These are phyloP conservation scores for Colletotrichum gloeosporioides DNA, from an alignment of 2,329 filamentous ascomycete species.

Conservation along the genomic window DNA sequence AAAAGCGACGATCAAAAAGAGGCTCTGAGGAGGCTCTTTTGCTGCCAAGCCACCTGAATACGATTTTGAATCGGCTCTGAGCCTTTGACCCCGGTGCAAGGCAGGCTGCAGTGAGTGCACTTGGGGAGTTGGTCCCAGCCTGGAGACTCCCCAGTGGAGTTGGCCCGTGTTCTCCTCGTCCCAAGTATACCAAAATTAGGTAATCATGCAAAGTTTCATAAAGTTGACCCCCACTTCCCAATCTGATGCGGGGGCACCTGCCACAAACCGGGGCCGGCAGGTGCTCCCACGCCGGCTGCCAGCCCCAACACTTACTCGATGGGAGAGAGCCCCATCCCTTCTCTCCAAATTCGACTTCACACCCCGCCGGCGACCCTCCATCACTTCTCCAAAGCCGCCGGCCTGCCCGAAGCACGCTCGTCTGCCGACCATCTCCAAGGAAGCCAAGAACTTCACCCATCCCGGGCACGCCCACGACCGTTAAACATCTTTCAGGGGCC, in stretches of 20 bases:
- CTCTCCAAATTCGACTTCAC: conserved; percentile 2
- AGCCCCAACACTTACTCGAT: neutral
- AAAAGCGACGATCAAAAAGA: neutral
- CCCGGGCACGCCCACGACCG: neutral
- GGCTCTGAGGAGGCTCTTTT: neutral
- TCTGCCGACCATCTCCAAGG: neutral
- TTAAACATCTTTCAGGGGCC: neutral
- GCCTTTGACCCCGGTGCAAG: neutral
- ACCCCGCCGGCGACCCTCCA: conserved; percentile 13
- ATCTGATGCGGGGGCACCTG: neutral
- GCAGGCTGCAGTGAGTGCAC: neutral
- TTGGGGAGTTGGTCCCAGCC: neutral
- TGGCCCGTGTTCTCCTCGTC: neutral
- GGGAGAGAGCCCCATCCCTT: neutral
- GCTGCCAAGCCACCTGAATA: neutral
- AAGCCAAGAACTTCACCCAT: neutral
- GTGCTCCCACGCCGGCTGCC: neutral
- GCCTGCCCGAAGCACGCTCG: conserved; percentile 12
- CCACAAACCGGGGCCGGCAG: neutral
- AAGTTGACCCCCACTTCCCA: neutral
- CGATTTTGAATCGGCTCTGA: neutral
- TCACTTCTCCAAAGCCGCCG: conserved; percentile 2
- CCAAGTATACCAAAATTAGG: conserved; percentile 8
- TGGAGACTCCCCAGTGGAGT: neutral
- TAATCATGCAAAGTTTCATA: neutral